Evolutionary conservation across 2,329 filamentous ascomycete species (phyloP), one percentile per base, ranked within the genome.

Genomic region (Emergomyces orientalis): DNA sequence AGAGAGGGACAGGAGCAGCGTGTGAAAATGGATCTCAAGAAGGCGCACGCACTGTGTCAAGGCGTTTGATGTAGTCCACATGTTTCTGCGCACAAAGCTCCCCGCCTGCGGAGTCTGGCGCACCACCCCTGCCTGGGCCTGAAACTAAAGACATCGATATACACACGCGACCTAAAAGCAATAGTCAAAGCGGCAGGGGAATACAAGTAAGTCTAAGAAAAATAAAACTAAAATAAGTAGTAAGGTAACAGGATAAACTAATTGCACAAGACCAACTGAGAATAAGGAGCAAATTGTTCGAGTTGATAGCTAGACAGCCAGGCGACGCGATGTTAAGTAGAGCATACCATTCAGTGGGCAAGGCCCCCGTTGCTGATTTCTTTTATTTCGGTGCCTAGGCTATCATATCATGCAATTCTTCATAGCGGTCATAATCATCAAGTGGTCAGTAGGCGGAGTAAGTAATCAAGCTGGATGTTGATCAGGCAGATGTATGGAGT

Each of bases 41-140:
- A 51, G 56, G 37, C 51, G 25, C 13, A 67, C 84, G 77, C 81
- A 89, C 86, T 68, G 88, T 91, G 76, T 99, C 91, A 69, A 99
- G 83, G 71, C 88, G 90, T 77, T 96, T 90, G 69, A 99, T 91
- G 75, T 97, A 99, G 73, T 86, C 86, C 70, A 97, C 90, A 75
- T 99, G 94, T 73, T 85, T 85, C 67, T 86, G 79, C 60, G 81
- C 75, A 65, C 79, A 81, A 63, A 87, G 78, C 58, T 78, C 75
- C 66, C 82, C 77, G 67, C 82, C 79, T 63, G 76, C 71, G 22
- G 79, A 77, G 64, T 65, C 71, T 55, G 70, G 61, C 56, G 67
- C 73, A 63, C 73, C 73, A 67, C 81, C 84, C 65, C 81, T 78
- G 62, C 84, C 84, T 56, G 84, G 84, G 30, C 84, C 84, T 59